Evolutionary conservation across 202 grass and related monocot genomes (phyloP), one percentile per base, ranked within the genome.

Genomic region (Cymbopogon flexuosus): DNA sequence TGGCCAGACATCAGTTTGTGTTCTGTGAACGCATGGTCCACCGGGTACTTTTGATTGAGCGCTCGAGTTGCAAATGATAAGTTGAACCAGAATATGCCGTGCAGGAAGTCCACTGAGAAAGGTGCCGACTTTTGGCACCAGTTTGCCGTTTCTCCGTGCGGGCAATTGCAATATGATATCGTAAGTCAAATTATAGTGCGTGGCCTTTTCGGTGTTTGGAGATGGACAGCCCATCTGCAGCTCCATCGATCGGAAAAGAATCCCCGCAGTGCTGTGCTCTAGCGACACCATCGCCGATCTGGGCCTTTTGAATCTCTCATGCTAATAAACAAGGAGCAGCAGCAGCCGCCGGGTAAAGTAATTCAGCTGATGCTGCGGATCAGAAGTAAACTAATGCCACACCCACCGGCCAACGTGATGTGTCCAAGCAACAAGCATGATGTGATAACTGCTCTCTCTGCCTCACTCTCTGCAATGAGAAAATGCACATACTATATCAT

Each of bases 31-130:
- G 22, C 27, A 62, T 72, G 58, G 78, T 54, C 66, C 72, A 77
- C 65, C 18, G 27, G 19, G 19, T 35, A 12, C 78, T 73, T 82
- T n/a, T 22, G 47, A 51, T 51, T 23, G 49, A 52, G 47, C 13
- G 49, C 14, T 89, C 31, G 40, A 83, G 79, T 70, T 74, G 74
- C 81, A 79, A 79, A 90, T 86, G 62, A 79, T 79, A 70, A 74
- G 73, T 79, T 71, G 29, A 83, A 68, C 24, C 68, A 68, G 27
- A 84, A 75, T 79, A 69, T 70, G 54, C 68, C 78, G 68, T 56
- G 62, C 52, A 79, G 62, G 62, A 83, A 82, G 83, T 83, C 83
- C 84, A 83, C 88, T 67, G 79, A 89, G 87, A 86, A 89, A 82
- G 60, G 75, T 34, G 65, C 65, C 68, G 27, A 61, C 74, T 83